Base-by-base conservation (phyloP, 345 rosid species). In the Eucalyptus curtisii region DNA sequence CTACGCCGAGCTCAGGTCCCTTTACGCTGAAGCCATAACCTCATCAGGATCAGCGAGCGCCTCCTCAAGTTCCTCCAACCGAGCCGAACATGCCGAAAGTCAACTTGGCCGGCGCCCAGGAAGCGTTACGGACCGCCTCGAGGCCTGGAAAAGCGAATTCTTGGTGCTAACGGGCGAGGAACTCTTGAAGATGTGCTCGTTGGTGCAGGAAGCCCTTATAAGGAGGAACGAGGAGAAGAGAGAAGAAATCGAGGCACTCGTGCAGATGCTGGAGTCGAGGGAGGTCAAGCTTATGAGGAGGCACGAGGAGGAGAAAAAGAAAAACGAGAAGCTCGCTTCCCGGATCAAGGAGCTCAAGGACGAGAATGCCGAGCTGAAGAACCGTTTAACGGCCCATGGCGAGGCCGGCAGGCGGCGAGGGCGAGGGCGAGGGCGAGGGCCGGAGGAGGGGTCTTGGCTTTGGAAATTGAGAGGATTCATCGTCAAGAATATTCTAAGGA, bases 41-140 rank as follows among this genome's bases (percentile, higher is more conserved):
- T 15, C 76, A n/a, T 64, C 76, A n/a, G 68, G 68, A 61, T 61
- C 68, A 61, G 33, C 68, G 16, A 61, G 68, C 68, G 8, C 31
- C 68, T 61, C 68, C 68, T 30, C 33, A 27, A 61, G 33, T 61
- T 64, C 40, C 76, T n/a, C 76, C 37, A n/a, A 15, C 76, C 40
- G 76, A 59, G 66, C n/a, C n/a, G 7, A 59, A 59, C 66, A 59
- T 25, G 66, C 66, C 31, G 14, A 5, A 55, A 55, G 6, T 55
- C 13, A 55, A 61, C 68, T 27, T 16, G 2, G 68, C 68, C 68
- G 16, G n/a, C n/a, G 33, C 2, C 31, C 68, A 8, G 68, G 68
- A 30, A 59, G 2, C 4, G 4, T 8, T 4, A 6, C 12, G 4
- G 4, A 1, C 24, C 4, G 24, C 24, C 0, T 52, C 0, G 57